Percentiles rank a stretch among this genome's conserved stretches.
These are phyloP conservation scores for Vachellia pachyceras DNA, from an alignment of 306 rosid species.

Conservation along the genomic window DNA sequence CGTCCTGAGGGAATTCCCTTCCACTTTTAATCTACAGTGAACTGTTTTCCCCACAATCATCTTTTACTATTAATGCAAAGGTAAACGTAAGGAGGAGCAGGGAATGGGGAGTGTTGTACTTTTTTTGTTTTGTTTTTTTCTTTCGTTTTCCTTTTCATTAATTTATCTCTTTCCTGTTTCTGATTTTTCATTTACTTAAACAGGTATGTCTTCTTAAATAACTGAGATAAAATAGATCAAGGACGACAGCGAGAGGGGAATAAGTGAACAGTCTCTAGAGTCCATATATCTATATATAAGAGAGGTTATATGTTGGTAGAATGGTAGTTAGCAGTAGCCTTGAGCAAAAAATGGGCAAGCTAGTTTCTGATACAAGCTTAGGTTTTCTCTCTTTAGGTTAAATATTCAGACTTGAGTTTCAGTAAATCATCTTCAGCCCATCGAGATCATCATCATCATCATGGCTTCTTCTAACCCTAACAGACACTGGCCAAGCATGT, in stretches of 20 bases:
- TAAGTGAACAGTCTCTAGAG: slow-evolving; percentile 53
- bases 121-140: slow-evolving; percentile 43
- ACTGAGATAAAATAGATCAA: slow-evolving; percentile 12
- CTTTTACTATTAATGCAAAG: slow-evolving; percentile 57
- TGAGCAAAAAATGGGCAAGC: slow-evolving; percentile 53
- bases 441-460: slow-evolving; percentile 40
- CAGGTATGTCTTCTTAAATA: neutral
- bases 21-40: slow-evolving; percentile 42
- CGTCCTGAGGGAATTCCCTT: slow-evolving; percentile 60
- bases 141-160: slow-evolving; percentile 30
- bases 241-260: slow-evolving; percentile 15
- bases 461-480: slow-evolving; percentile 86
- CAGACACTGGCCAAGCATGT: slow-evolving; percentile 99
- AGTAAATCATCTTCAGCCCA: neutral
- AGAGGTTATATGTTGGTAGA: slow-evolving; percentile 42
- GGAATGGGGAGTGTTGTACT: slow-evolving; percentile 64
- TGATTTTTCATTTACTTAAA: slow-evolving; percentile 2
- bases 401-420: slow-evolving; percentile 19
- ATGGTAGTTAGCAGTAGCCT: slow-evolving; percentile 37
- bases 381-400: slow-evolving; percentile 40
- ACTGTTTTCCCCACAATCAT: neutral
- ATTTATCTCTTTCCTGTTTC: neutral
- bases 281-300: slow-evolving; percentile 71
- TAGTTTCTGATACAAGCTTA: slow-evolving; percentile 20
- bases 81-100: slow-evolving; percentile 34